phyloP scores from a whole-genome alignment of 2,329 filamentous ascomycete species.

The Ceratocystis diversiconidia region DNA sequence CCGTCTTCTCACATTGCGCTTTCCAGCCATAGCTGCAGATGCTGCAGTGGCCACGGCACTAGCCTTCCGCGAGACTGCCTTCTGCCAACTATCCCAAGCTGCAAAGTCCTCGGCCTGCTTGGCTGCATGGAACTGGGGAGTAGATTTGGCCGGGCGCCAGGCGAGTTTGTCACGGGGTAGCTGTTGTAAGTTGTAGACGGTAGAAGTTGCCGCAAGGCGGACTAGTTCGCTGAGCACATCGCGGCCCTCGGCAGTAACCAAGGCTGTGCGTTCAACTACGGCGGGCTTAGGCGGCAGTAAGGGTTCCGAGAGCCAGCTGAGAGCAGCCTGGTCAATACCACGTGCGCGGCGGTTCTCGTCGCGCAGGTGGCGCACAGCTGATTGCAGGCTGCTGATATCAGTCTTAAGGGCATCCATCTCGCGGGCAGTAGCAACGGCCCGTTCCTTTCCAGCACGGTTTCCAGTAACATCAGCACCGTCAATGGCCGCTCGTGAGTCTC shows the following conservation, averaged over 20 bases:
- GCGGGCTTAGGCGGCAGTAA: conserved; percentile 37
- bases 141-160: conserved; percentile 51
- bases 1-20: conserved; percentile 20
- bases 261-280: conserved; percentile 37
- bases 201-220: conserved; percentile 41
- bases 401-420: conserved; percentile 59
- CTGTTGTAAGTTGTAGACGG: conserved; percentile 43
- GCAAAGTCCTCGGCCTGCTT: conserved; percentile 52
- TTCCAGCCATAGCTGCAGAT: conserved; percentile 12
- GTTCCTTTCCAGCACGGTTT: conserved; percentile 46
- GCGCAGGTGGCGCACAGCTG: conserved; percentile 52
- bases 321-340: conserved; percentile 38
- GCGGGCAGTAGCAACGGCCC: conserved; percentile 53
- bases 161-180: conserved; percentile 46
- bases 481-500: conserved; percentile 43
- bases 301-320: conserved; percentile 52
- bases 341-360: conserved; percentile 52
- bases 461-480: conserved; percentile 32
- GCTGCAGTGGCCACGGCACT: conserved; percentile 25
- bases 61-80: conserved; percentile 40
- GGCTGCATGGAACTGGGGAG: conserved; percentile 52
- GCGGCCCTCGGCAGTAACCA: conserved; percentile 46
- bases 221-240: conserved; percentile 52
- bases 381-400: conserved; percentile 51
- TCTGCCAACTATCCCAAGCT: conserved; percentile 45